phyloP scores from a whole-genome alignment of 768 basidiomycete species.

The Obba rivulosa region DNA sequence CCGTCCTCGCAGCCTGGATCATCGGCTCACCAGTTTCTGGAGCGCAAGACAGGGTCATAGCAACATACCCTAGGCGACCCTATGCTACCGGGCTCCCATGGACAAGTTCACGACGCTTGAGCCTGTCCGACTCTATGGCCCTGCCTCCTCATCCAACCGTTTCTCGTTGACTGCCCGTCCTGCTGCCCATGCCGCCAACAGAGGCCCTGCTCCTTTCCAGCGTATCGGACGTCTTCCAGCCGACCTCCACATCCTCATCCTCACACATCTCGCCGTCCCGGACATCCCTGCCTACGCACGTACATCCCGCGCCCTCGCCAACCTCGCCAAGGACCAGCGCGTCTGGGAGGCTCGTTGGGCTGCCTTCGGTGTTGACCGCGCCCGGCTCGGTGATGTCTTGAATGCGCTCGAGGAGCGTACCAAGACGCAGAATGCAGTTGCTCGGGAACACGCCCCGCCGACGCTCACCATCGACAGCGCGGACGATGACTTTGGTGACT shows the following conservation, averaged over 20 bases:
- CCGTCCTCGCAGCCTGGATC: too few species aligned
- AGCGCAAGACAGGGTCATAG: too few species aligned
- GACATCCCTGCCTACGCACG: conserved; percentile 77
- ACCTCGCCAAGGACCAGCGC: conserved; percentile 61
- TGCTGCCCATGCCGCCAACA: conserved; percentile 15
- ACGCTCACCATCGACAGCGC: conserved; percentile 53
- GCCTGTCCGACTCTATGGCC: conserved; percentile 38
- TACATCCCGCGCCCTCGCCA: conserved; percentile 56
- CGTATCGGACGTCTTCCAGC: conserved; percentile 77
- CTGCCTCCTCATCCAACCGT: conserved; percentile 10
- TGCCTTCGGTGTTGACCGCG: conserved; percentile 46
- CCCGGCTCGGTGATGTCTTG: conserved; percentile 42
- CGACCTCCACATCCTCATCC: conserved; percentile 69
- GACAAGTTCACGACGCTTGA: conserved; percentile 86
- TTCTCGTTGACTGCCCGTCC: conserved; percentile 11
- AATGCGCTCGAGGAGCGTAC: conserved; percentile 52
- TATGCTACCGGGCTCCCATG: too few species aligned
- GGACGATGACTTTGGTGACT: conserved; percentile 90
- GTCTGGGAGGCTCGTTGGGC: conserved; percentile 77
- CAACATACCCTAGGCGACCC: too few species aligned
- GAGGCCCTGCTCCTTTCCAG: conserved; percentile 20
- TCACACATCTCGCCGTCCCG: conserved; percentile 69
- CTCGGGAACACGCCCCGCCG: conserved; percentile 47
- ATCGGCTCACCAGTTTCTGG: too few species aligned
- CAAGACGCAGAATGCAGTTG: conserved; percentile 32